These are phyloP conservation scores for Dalechampia spathulata DNA, from an alignment of 441 rosid genomes.

Conservation along the genomic window DNA sequence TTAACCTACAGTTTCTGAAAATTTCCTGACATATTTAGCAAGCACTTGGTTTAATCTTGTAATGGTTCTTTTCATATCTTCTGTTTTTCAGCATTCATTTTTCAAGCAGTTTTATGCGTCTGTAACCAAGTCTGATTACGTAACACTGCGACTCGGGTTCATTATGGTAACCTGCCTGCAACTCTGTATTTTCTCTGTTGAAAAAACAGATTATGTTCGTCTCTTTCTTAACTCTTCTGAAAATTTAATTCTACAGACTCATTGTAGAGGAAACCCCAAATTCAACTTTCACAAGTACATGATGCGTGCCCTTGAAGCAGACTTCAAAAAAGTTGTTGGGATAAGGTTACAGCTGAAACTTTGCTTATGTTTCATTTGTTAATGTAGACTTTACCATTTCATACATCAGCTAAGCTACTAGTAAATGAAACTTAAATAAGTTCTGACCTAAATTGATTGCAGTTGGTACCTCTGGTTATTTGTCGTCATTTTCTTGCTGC, in stretches of 20 bases:
- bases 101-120: conserved; percentile 75
- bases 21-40: too few species aligned
- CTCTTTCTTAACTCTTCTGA: too few species aligned
- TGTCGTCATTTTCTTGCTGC: conserved; percentile 69
- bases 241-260: conserved; percentile 34
- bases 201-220: too few species aligned
- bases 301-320: conserved; percentile 88
- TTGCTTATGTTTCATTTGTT: too few species aligned
- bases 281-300: conserved; percentile 78
- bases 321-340: conserved; percentile 89
- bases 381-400: neutral
- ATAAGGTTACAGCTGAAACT: conserved; percentile 39
- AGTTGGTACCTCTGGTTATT: conserved; percentile 96
- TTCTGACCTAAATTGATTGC: conserved; percentile 25
- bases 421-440: too few species aligned
- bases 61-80: neutral
- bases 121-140: conserved; percentile 62
- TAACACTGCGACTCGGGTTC: conserved; percentile 68
- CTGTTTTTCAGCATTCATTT: conserved; percentile 56
- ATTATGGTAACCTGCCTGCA: conserved; percentile 35
- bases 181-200: neutral
- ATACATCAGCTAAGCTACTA: too few species aligned
- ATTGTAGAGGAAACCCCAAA: conserved; percentile 63
- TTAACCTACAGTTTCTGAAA: too few species aligned
- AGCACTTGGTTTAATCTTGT: neutral